Conservation (phyloP, 2,329 filamentous ascomycete species). For the Fusarium equiseti region DNA sequence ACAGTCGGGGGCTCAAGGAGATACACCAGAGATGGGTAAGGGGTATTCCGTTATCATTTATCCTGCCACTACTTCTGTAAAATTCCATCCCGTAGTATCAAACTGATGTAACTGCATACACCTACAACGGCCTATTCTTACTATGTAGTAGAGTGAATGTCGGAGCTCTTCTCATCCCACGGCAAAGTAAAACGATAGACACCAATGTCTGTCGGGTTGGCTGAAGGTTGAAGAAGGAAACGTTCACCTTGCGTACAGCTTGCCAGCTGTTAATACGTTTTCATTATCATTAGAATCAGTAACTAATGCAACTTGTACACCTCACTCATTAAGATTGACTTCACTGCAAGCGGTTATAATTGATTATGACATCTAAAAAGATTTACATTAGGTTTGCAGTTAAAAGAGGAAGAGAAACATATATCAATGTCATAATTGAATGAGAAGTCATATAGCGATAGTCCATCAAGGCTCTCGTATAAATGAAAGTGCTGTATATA, state of each 20-base stretch:
- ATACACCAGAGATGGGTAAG: too few species aligned
- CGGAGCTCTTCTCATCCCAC: background rate
- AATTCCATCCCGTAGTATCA: background rate
- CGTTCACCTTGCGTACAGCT: background rate
- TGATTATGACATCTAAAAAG: background rate
- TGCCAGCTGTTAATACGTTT: background rate
- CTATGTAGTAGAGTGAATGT: background rate
- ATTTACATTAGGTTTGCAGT: background rate
- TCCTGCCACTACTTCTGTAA: background rate
- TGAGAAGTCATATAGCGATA: conserved; percentile 19
- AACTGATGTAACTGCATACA: background rate
- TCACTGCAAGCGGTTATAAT: background rate
- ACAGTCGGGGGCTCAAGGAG: too few species aligned
- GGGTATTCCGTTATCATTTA: too few species aligned
- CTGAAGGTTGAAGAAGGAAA: background rate
- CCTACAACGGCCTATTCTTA: background rate
- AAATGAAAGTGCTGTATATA: conserved; percentile 41
- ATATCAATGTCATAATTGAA: conserved; percentile 33
- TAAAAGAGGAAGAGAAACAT: background rate
- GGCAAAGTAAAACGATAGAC: background rate
- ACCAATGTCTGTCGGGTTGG: background rate
- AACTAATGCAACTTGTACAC: background rate
- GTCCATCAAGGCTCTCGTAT: conserved; percentile 24
- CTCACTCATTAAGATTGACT: background rate
- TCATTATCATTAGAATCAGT: background rate